Percentiles rank a stretch among this genome's conserved stretches.
Conservation (phyloP, 2,329 filamentous ascomycete species). For the Ustilaginoidea virens region DNA sequence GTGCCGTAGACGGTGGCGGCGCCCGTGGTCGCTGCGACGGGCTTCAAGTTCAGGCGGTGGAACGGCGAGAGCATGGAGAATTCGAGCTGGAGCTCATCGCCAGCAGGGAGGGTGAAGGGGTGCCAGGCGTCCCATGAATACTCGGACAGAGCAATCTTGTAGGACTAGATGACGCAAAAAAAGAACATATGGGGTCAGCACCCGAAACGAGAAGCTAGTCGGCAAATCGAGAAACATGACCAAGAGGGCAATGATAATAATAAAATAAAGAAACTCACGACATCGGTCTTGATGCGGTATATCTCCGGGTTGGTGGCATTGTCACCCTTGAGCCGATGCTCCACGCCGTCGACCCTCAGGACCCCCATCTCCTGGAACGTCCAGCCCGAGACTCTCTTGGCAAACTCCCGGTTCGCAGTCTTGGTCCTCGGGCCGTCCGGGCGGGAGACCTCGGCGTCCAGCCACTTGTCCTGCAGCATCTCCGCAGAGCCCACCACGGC, state of each 20-base stretch:
- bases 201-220: too few species aligned
- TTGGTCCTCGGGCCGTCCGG: conserved; percentile 34
- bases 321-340: conserved; percentile 50
- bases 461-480: conserved; percentile 79
- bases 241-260: background rate
- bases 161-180: conserved; percentile 40
- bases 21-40: conserved; percentile 33
- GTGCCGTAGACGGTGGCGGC: conserved; percentile 60
- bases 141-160: conserved; percentile 79
- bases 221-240: background rate
- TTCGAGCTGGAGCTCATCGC: conserved; percentile 77
- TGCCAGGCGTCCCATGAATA: conserved; percentile 59
- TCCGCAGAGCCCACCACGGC: conserved; percentile 75
- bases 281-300: conserved; percentile 92
- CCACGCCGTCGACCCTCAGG: conserved; percentile 64
- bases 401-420: conserved; percentile 73
- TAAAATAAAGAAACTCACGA: conserved; percentile 46
- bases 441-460: conserved; percentile 63
- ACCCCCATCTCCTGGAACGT: conserved; percentile 90
- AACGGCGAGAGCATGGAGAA: conserved; percentile 98
- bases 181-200: background rate
- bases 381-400: conserved; percentile 78
- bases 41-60: conserved; percentile 64
- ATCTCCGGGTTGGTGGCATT: conserved; percentile 66
- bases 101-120: conserved; percentile 54